Conservation (phyloP, 768 basidiomycete species). For the Neoboletus brunneissimus region DNA sequence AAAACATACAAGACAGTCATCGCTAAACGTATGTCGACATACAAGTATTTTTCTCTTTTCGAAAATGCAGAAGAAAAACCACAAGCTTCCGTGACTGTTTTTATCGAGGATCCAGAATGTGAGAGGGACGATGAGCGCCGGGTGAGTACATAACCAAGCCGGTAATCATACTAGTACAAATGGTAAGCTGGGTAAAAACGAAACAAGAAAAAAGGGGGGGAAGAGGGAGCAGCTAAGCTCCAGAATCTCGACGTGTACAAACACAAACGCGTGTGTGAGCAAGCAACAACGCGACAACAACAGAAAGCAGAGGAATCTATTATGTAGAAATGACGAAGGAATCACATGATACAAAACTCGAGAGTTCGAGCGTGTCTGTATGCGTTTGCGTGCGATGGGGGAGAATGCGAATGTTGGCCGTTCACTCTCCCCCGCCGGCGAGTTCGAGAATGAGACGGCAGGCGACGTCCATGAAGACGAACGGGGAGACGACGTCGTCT, state of each 20-base stretch:
- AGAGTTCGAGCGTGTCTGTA: background rate
- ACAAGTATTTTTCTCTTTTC: background rate
- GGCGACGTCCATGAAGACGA: conserved; percentile 95
- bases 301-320: conserved; percentile 15
- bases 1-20: background rate
- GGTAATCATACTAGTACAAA: conserved; percentile 13
- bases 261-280: conserved; percentile 3
- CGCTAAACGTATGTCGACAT: background rate
- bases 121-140: background rate
- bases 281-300: conserved; percentile 5
- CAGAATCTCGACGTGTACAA: conserved; percentile 3
- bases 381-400: background rate
- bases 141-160: conserved; percentile 21
- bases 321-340: conserved; percentile 5
- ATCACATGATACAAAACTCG: conserved; percentile 7
- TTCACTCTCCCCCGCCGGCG: conserved; percentile 61
- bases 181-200: conserved; percentile 14
- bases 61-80: background rate
- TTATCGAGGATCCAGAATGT: background rate
- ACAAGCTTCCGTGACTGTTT: background rate
- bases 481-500: conserved; percentile 78
- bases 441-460: conserved; percentile 92
- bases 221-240: background rate
- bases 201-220: background rate
- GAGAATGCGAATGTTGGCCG: background rate